Evolutionary conservation across 2,329 filamentous ascomycete genomes (phyloP), one percentile per base, ranked within the genome.

Genomic region (Epichloe baconii): DNA sequence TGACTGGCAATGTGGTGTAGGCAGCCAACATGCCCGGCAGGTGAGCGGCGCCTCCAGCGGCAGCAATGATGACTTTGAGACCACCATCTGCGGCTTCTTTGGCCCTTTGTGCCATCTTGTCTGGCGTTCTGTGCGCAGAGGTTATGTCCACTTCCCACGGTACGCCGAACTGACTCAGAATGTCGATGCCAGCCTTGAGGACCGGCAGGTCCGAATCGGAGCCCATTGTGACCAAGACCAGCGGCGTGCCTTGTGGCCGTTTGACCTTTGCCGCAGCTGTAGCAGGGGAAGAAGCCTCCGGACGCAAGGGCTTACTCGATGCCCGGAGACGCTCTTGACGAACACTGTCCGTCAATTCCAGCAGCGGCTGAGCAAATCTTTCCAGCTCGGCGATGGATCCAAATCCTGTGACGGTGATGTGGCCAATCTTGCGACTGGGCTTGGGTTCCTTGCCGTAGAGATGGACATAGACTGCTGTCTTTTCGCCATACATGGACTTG

Each of bases 361-460:
- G 79, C 21, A 96, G 76, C 48, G 85, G 79, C 38, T 85, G 79
- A 14, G 83, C 76, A 15, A 76, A 72, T 63, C 65, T 56, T 53
- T 76, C 73, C 15, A 81, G 68, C n/a, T 85, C 81, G 59, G 83
- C 76, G 38, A 77, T 71, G 62, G 90, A 80, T 0, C 79, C 81
- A 12, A 78, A 73, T 1, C 82, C 82, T 2, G 86, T 86, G 38
- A 95, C 71, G 1, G 90, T 97, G 58, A 98, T 80, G 66, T 98
- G 93, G 11, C 91, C 91, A 71, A 97, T 97, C 68, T 97, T 98
- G 44, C 93, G 83, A 36, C 88, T 85, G 4, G 87, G 88, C 59
- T 89, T 87, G 26, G 89, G 86, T 45, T 79, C 80, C 69, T 97
- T 97, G 61, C 90, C 90, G 70, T 98, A 98, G 45, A 96, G 79